Conservation (phyloP, 305 asterid genomes). For the Plantago rigida region DNA sequence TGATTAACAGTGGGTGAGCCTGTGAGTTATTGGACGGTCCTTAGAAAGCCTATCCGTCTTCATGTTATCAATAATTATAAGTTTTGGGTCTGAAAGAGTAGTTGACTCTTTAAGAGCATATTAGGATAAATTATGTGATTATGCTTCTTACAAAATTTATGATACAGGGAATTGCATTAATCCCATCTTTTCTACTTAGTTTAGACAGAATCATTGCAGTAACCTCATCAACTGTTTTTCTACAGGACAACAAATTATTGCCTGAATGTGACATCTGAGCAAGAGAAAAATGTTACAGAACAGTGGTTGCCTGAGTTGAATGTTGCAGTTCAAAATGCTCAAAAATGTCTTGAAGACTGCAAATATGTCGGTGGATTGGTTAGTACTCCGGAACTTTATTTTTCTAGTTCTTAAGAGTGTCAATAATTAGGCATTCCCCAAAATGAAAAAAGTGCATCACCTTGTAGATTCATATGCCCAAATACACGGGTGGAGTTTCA, state of each 20-base stretch:
- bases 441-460: not conserved
- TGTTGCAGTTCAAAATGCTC: slow-evolving; percentile 64
- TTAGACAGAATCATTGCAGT: slow-evolving; percentile 8
- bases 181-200: not conserved
- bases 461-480: not conserved
- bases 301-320: slow-evolving; percentile 80
- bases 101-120: no score
- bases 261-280: slow-evolving; percentile 74
- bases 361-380: slow-evolving; percentile 89
- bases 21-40: not conserved
- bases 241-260: slow-evolving; percentile 87
- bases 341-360: slow-evolving; percentile 80
- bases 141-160: no score
- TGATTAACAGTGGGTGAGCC: slow-evolving; percentile 4
- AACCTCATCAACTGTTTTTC: slow-evolving; percentile 20
- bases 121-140: no score
- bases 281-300: slow-evolving; percentile 66
- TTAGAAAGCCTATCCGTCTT: slow-evolving; percentile 1
- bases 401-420: not conserved
- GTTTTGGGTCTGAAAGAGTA: no score
- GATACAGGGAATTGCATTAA: not conserved
- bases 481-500: no score
- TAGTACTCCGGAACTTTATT: slow-evolving; percentile 28
- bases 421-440: not conserved
- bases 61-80: not conserved